These are phyloP conservation scores for Agrocybe pediades DNA, from an alignment of 768 basidiomycete genomes.

Conservation along the genomic window DNA sequence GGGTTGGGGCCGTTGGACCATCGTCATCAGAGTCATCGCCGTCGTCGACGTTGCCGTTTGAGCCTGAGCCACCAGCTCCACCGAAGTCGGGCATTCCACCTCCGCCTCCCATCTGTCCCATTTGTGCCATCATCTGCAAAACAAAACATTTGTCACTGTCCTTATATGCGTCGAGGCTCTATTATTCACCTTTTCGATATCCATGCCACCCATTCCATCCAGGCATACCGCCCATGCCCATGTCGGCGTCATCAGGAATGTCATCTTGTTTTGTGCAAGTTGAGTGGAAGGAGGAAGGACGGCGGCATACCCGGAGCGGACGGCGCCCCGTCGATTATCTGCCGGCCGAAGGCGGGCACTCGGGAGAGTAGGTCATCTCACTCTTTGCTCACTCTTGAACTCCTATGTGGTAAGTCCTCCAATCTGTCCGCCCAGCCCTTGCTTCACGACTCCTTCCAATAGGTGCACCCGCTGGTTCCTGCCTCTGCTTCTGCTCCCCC, in stretches of 20 bases:
- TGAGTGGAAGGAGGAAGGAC: slow-evolving; percentile 48
- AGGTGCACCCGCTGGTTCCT: slow-evolving; percentile 91
- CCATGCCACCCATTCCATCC: slow-evolving; percentile 61
- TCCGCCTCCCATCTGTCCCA: slow-evolving; percentile 32
- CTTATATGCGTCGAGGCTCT: background rate
- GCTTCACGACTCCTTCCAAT: too few species aligned
- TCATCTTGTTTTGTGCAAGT: slow-evolving; percentile 72
- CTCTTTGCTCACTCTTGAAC: slow-evolving; percentile 5
- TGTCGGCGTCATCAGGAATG: slow-evolving; percentile 51
- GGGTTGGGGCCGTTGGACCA: slow-evolving; percentile 80
- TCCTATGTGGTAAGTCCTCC: slow-evolving; percentile 55
- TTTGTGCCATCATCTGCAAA: slow-evolving; percentile 52
- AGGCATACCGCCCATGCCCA: slow-evolving; percentile 55
- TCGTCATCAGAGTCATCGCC: slow-evolving; percentile 61
- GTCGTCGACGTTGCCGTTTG: slow-evolving; percentile 34
- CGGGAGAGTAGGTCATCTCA: background rate
- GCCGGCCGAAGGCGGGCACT: slow-evolving; percentile 10
- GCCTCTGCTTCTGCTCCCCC: slow-evolving; percentile 71
- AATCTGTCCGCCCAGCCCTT: too few species aligned
- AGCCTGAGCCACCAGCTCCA: slow-evolving; percentile 18
- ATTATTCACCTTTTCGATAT: slow-evolving; percentile 58
- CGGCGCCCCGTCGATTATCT: too few species aligned
- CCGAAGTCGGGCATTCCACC: slow-evolving; percentile 23
- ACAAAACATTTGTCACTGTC: slow-evolving; percentile 1
- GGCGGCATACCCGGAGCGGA: slow-evolving; percentile 4